These are phyloP conservation scores for Lentinula guzmanii DNA, from an alignment of 768 basidiomycete genomes.

Conservation along the genomic window DNA sequence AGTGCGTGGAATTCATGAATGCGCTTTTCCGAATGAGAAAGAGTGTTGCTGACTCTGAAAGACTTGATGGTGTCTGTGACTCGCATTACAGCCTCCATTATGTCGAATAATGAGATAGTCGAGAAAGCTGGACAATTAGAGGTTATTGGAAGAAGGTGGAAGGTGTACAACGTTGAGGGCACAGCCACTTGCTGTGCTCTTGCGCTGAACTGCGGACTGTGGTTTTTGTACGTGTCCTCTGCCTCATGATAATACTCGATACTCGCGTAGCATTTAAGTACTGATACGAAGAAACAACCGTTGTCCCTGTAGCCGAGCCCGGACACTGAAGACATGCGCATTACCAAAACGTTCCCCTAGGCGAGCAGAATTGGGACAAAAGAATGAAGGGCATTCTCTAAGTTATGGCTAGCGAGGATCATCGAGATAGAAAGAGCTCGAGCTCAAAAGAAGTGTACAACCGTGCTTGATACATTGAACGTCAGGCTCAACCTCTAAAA, in stretches of 20 bases:
- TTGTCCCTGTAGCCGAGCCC: conserved; percentile 70
- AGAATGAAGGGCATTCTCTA: conserved; percentile 28
- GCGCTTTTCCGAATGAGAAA: background rate
- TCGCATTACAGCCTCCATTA: conserved; percentile 65
- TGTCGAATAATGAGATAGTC: conserved; percentile 5
- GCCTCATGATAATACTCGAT: conserved; percentile 6
- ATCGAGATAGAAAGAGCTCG: too few relatives aligned
- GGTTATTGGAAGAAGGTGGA: background rate
- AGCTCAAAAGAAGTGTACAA: too few relatives aligned
- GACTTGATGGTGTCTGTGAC: conserved; percentile 64
- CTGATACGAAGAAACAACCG: conserved; percentile 67
- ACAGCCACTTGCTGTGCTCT: conserved; percentile 12
- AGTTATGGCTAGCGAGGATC: too few relatives aligned
- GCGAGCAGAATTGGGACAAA: conserved; percentile 32
- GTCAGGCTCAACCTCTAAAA: too few relatives aligned
- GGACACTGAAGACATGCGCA: conserved; percentile 76
- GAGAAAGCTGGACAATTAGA: background rate
- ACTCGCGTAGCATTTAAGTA: conserved; percentile 3
- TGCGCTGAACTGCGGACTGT: conserved; percentile 6
- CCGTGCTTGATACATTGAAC: too few relatives aligned
- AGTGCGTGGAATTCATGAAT: background rate
- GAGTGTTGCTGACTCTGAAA: conserved; percentile 50
- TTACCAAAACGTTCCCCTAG: conserved; percentile 35
- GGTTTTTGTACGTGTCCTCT: conserved; percentile 10
- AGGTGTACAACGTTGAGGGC: conserved; percentile 12